Evolutionary conservation across 129 eudicot genomes (phyloP).

Genomic region (Artemisia argyi): DNA sequence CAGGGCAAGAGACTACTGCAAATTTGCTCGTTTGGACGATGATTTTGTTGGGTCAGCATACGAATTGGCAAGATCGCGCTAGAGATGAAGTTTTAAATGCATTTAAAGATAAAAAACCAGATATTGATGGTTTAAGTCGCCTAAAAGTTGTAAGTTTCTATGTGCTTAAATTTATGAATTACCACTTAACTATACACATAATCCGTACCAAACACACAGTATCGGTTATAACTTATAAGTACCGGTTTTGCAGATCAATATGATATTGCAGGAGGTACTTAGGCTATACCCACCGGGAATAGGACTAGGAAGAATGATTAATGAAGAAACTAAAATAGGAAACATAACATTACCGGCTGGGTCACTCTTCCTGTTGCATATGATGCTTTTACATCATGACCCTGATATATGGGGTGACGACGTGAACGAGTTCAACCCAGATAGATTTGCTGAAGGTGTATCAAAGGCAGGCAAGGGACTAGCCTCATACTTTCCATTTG

Average conservation of each 20-base stretch:
- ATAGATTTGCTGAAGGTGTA: constrained; percentile 26
- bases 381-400: constrained; percentile 25
- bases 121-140: no score
- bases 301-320: not conserved
- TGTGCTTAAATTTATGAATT: not conserved
- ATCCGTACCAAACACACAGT: no score
- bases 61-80: no score
- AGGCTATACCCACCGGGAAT: constrained; percentile 24
- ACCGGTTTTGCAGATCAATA: constrained; percentile 17
- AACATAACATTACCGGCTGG: constrained; percentile 19
- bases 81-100: no score
- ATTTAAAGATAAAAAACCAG: no score
- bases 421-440: constrained; percentile 26
- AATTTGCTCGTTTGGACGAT: constrained; percentile 26
- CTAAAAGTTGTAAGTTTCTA: constrained; percentile 21
- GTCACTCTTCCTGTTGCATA: not conserved
- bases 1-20: constrained; percentile 31
- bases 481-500: constrained; percentile 17
- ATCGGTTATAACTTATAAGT: not conserved
- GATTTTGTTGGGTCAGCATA: constrained; percentile 22
- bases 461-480: constrained; percentile 26
- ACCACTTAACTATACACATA: no score
- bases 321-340: constrained; percentile 24
- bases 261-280: constrained; percentile 19
- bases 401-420: constrained; percentile 22